These are phyloP conservation scores for Tylopilus rubrobrunneus DNA, from an alignment of 768 basidiomycete species.

Conservation along the genomic window DNA sequence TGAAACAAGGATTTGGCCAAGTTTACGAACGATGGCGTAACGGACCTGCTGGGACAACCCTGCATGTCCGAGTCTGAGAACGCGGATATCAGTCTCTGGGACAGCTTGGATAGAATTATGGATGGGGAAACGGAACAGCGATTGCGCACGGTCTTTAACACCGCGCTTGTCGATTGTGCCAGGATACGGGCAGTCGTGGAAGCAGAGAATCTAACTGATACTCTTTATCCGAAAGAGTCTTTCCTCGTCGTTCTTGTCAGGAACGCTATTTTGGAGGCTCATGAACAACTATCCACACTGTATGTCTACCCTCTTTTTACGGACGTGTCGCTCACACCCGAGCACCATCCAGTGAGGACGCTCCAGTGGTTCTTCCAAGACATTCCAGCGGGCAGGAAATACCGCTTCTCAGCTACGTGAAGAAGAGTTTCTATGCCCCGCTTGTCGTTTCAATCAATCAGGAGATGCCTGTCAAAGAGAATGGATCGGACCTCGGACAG, in stretches of 20 bases:
- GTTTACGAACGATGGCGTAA: neutral
- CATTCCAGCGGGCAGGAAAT: neutral
- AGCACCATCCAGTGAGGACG: neutral
- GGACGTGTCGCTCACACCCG: too few species aligned
- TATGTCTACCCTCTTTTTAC: neutral
- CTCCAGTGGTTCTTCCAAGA: neutral
- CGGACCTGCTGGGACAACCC: neutral
- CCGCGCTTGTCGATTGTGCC: neutral
- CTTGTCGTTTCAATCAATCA: constrained; percentile 1
- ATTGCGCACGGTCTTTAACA: neutral
- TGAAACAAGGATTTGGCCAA: neutral
- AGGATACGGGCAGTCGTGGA: constrained; percentile 4
- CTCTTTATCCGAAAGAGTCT: neutral
- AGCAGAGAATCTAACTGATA: neutral
- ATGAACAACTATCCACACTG: neutral
- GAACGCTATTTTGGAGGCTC: neutral
- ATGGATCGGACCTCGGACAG: neutral
- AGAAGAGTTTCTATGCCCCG: neutral
- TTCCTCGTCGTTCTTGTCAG: neutral
- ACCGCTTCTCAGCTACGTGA: constrained; percentile 3
- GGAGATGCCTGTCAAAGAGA: neutral
- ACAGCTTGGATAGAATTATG: neutral
- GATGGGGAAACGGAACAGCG: neutral
- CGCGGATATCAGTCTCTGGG: neutral
- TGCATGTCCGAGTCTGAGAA: neutral